phyloP scores from a whole-genome alignment of 768 basidiomycete genomes.

The Rhodotorula sphaerocarpa region DNA sequence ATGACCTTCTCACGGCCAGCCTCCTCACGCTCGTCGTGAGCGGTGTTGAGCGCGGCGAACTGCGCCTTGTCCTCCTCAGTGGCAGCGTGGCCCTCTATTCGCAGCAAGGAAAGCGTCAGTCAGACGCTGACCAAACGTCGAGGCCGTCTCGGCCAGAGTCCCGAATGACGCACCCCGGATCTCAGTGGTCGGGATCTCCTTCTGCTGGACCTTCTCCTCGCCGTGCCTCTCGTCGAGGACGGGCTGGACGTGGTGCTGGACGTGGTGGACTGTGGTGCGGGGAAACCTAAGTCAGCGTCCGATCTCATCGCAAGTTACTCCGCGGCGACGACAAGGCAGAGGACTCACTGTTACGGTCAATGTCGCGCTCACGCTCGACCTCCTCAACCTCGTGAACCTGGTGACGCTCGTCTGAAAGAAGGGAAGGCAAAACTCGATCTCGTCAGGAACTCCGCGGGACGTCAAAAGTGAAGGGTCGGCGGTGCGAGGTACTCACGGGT shows the following conservation, averaged over 20 bases:
- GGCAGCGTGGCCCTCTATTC: constrained; percentile 21
- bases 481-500: constrained; percentile 15
- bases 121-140: no score
- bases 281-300: background rate
- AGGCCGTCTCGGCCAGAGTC: background rate
- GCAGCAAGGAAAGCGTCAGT: background rate
- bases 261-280: constrained; percentile 20
- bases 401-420: constrained; percentile 16
- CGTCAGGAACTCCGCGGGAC: background rate
- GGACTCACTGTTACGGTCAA: constrained; percentile 27
- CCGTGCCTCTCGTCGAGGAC: constrained; percentile 29
- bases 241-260: constrained; percentile 33
- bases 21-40: constrained; percentile 1
- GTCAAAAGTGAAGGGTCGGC: background rate
- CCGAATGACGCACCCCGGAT: background rate
- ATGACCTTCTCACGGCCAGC: constrained; percentile 10
- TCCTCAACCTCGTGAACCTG: constrained; percentile 33
- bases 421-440: background rate
- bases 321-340: no score
- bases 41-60: constrained; percentile 23
- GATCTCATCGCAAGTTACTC: no score
- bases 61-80: constrained; percentile 29
- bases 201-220: constrained; percentile 10
- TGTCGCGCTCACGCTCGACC: constrained; percentile 29
- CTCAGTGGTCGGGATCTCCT: constrained; percentile 14